phyloP scores from a whole-genome alignment of 257 asterid species.

The Nicotiana tomentosiformis region DNA sequence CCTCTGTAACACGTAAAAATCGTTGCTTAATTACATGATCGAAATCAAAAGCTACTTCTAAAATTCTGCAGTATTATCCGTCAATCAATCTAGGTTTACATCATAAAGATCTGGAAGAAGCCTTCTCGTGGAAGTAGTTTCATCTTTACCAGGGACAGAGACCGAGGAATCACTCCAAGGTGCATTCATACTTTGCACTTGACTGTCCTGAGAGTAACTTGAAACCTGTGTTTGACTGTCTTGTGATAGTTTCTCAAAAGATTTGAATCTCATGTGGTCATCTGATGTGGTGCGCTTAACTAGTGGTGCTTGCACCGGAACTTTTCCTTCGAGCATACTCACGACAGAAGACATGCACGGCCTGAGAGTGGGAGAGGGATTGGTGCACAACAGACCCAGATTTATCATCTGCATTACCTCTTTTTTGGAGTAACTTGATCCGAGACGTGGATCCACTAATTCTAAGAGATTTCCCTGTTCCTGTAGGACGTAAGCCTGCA shows the following conservation, averaged over 20 bases:
- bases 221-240: constrained; percentile 59
- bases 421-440: constrained; percentile 38
- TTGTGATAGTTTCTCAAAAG: constrained; percentile 55
- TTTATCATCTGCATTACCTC: constrained; percentile 68
- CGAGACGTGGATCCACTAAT: constrained; percentile 74
- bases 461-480: constrained; percentile 87
- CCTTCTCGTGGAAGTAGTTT: constrained; percentile 29
- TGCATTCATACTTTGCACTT: constrained; percentile 45
- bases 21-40: not conserved
- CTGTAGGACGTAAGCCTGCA: constrained; percentile 75
- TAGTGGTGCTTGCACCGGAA: constrained; percentile 68
- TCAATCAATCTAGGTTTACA: constrained; percentile 8
- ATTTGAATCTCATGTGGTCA: constrained; percentile 54
- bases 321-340: constrained; percentile 78
- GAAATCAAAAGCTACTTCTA: not conserved
- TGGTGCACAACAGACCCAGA: constrained; percentile 60
- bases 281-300: constrained; percentile 37
- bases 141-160: constrained; percentile 38
- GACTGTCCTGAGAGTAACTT: constrained; percentile 35
- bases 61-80: not conserved
- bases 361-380: constrained; percentile 74
- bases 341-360: constrained; percentile 81
- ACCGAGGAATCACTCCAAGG: constrained; percentile 69
- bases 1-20: not conserved
- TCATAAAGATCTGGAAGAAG: constrained; percentile 35